A percentile compares a stretch with the other conserved stretches of the same genome.
Evolutionary conservation across 805 yeast species (phyloP).

Genomic region (Jamesozyma rosinii): DNA sequence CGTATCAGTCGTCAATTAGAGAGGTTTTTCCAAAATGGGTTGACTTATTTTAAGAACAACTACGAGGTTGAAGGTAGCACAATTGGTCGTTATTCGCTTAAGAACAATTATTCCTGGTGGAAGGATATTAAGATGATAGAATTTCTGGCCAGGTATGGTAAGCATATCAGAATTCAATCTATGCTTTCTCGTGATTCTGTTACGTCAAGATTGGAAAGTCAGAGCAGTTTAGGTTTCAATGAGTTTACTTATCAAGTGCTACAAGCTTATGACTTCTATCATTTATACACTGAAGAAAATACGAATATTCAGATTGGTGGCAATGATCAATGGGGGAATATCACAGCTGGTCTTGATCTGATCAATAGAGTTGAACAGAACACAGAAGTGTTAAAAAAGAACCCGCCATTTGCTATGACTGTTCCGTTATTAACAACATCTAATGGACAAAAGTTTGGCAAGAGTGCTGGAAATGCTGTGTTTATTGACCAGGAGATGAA

Average conservation of each 20-base stretch:
- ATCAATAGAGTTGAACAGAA: constrained; percentile 45
- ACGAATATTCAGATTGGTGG: constrained; percentile 87
- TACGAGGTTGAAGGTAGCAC: constrained; percentile 30
- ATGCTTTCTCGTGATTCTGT: constrained; percentile 89
- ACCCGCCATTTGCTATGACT: constrained; percentile 64
- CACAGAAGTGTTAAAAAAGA: constrained; percentile 14
- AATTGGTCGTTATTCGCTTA: constrained; percentile 36
- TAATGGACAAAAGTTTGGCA: constrained; percentile 88
- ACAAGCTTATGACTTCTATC: constrained; percentile 91
- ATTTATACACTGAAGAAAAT: constrained; percentile 48
- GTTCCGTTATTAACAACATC: constrained; percentile 85
- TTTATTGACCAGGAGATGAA: constrained; percentile 73
- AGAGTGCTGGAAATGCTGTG: constrained; percentile 93
- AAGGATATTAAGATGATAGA: constrained; percentile 61
- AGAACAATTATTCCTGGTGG: constrained; percentile 85
- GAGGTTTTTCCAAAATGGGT: constrained; percentile 52
- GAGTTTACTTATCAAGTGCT: constrained; percentile 89
- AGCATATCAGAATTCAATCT: constrained; percentile 67
- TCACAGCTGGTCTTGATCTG: constrained; percentile 89
- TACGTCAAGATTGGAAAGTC: constrained; percentile 57
- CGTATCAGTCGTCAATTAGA: constrained; percentile 55
- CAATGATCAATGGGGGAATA: constrained; percentile 97
- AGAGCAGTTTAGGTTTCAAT: constrained; percentile 79
- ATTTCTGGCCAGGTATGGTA: constrained; percentile 69
- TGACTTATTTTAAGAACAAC: constrained; percentile 45